Conservation (phyloP, 2,329 filamentous ascomycete species). For the Epichloe sp. region DNA sequence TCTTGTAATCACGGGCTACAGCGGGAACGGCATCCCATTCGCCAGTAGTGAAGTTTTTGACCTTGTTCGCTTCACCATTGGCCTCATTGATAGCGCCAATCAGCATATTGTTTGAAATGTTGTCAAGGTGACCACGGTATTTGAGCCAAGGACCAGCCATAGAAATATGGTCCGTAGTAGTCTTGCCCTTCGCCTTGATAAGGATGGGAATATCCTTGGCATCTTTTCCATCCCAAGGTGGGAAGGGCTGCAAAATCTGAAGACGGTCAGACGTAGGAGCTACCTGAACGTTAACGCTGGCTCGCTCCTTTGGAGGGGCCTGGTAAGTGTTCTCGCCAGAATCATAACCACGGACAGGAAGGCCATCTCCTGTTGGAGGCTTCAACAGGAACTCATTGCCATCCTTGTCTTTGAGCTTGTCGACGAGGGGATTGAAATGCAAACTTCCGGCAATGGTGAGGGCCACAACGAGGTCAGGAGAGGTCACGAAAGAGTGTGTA, state of each 20-base stretch:
- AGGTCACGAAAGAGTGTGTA: constrained; percentile 86
- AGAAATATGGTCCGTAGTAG: constrained; percentile 92
- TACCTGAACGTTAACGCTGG: constrained; percentile 62
- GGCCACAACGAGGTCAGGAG: constrained; percentile 79
- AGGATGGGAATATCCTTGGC: constrained; percentile 72
- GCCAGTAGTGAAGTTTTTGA: constrained; percentile 79
- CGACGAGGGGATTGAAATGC: constrained; percentile 90
- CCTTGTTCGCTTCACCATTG: constrained; percentile 95
- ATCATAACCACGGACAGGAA: constrained; percentile 76
- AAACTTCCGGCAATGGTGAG: constrained; percentile 72
- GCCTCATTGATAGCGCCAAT: constrained; percentile 94
- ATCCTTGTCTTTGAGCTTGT: constrained; percentile 85
- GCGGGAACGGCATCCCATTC: constrained; percentile 81
- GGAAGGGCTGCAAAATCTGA: constrained; percentile 78
- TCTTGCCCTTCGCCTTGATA: constrained; percentile 95
- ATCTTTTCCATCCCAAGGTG: constrained; percentile 86
- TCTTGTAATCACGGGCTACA: constrained; percentile 96
- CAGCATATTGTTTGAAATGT: constrained; percentile 99
- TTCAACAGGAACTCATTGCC: constrained; percentile 91
- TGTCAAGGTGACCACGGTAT: constrained; percentile 97
- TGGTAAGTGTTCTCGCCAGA: constrained; percentile 90
- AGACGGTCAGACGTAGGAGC: constrained; percentile 87
- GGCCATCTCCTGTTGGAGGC: constrained; percentile 65
- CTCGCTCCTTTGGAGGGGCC: constrained; percentile 73
- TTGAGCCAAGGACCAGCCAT: constrained; percentile 97